A percentile compares a stretch with the other conserved stretches of the same genome.
Conservation (phyloP, 495 filamentous ascomycete species). For the Aspergillus nanangensis region DNA sequence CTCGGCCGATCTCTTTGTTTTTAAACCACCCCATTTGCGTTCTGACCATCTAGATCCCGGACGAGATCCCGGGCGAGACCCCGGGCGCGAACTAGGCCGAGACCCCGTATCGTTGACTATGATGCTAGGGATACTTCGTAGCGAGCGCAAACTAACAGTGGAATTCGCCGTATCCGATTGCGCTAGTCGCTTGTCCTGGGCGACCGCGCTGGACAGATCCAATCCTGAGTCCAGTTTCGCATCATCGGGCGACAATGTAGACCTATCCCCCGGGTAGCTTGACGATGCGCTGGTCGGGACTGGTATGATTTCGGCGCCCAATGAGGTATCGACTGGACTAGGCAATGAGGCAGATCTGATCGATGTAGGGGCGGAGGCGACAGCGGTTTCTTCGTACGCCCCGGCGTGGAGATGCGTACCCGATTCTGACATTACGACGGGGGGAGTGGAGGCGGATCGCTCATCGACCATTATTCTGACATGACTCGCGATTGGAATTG, state of each 20-base stretch:
- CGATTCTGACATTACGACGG: constrained; percentile 26
- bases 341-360: constrained; percentile 29
- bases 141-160: constrained; percentile 22
- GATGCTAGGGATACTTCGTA: constrained; percentile 41
- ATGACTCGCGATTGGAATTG: constrained; percentile 26
- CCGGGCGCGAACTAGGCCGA: constrained; percentile 34
- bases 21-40: constrained; percentile 37
- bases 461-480: constrained; percentile 39
- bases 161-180: constrained; percentile 10
- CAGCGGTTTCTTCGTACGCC: constrained; percentile 28
- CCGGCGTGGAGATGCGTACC: constrained; percentile 20
- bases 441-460: constrained; percentile 28
- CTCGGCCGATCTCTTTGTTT: constrained; percentile 31
- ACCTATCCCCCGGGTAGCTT: constrained; percentile 1
- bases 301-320: constrained; percentile 23
- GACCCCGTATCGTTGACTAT: constrained; percentile 30
- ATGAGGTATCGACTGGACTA: constrained; percentile 19
- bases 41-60: constrained; percentile 39
- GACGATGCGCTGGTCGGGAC: constrained; percentile 26
- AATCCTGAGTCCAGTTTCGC: neutral
- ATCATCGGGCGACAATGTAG: neutral
- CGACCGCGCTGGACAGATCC: neutral
- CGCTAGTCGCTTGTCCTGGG: neutral
- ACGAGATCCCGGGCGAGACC: constrained; percentile 25
- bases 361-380: constrained; percentile 19